These are phyloP conservation scores for Linaria vulgaris DNA, from an alignment of 257 asterid genomes.

Conservation along the genomic window DNA sequence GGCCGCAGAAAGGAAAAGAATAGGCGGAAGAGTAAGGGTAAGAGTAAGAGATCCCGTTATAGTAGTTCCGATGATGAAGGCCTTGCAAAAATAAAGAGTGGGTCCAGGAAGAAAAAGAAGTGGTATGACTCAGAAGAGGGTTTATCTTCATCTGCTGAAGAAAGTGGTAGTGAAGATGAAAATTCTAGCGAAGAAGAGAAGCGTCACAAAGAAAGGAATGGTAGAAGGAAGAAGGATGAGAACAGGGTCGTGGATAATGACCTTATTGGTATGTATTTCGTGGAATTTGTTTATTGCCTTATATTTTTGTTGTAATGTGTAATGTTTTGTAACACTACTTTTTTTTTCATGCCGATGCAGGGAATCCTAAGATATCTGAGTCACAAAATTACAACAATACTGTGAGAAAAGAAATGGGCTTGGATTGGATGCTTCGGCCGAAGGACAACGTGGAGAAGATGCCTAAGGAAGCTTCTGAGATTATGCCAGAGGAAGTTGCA, in stretches of 20 bases:
- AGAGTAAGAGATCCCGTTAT: conserved; percentile 41
- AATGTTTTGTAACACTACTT: not conserved
- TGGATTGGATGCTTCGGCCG: conserved; percentile 97
- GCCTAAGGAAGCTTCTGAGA: conserved; percentile 32
- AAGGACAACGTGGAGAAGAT: conserved; percentile 43
- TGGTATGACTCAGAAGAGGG: conserved; percentile 88
- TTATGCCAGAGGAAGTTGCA: conserved; percentile 48
- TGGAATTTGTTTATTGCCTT: not conserved
- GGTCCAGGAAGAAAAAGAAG: conserved; percentile 69
- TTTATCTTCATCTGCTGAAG: conserved; percentile 49
- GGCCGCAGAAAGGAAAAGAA: conserved; percentile 41
- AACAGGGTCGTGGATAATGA: conserved; percentile 24
- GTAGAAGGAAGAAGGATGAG: conserved; percentile 26
- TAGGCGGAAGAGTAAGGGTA: conserved; percentile 43
- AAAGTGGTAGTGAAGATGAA: conserved; percentile 42
- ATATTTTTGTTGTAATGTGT: not conserved
- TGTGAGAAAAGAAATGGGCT: conserved; percentile 79
- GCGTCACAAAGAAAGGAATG: conserved; percentile 26
- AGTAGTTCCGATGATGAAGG: conserved; percentile 68
- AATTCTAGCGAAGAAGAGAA: conserved; percentile 28
- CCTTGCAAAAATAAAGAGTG: conserved; percentile 53
- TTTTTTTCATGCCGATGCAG: conserved; percentile 23
- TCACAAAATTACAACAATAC: conserved; percentile 29
- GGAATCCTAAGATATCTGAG: conserved; percentile 33
- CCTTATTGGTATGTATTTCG: conserved; percentile 29